Conservation (phyloP, 1,284 basidiomycete species). For the Melampsora larici-populina region DNA sequence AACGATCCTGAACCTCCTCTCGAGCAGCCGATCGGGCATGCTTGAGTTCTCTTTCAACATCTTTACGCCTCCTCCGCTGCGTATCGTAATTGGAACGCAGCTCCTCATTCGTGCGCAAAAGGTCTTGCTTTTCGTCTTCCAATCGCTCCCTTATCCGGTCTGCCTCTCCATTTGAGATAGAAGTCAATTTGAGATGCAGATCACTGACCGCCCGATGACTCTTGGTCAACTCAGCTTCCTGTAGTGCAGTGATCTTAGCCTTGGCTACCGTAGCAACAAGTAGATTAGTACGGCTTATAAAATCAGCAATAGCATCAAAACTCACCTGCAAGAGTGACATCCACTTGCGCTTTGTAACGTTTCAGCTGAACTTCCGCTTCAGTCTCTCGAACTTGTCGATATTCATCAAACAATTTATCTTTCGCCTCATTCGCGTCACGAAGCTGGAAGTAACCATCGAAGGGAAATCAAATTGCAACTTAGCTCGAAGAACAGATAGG, state of each 20-base stretch:
- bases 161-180: conserved; percentile 32
- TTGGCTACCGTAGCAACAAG: background rate
- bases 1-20: conserved; percentile 24
- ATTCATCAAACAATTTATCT: conserved; percentile 25
- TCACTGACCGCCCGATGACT: conserved; percentile 9
- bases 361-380: conserved; percentile 17
- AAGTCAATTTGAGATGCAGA: conserved; percentile 26
- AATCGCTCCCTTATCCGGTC: conserved; percentile 21
- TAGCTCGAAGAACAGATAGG: background rate
- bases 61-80: conserved; percentile 32
- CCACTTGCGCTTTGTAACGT: conserved; percentile 17
- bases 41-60: conserved; percentile 20
- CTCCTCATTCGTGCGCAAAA: conserved; percentile 6
- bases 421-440: conserved; percentile 22
- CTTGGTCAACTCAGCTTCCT: conserved; percentile 6
- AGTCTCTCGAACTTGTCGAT: conserved; percentile 27
- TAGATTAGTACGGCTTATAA: background rate
- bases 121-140: conserved; percentile 25
- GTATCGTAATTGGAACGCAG: conserved; percentile 11
- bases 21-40: conserved; percentile 12
- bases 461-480: background rate
- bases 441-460: conserved; percentile 9
- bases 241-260: background rate
- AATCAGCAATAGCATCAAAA: background rate
- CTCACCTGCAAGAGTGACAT: conserved; percentile 24